Percentiles rank a stretch among this genome's conserved stretches.
phyloP scores from a whole-genome alignment of 1,284 basidiomycete species.

The Leccinum laetum region DNA sequence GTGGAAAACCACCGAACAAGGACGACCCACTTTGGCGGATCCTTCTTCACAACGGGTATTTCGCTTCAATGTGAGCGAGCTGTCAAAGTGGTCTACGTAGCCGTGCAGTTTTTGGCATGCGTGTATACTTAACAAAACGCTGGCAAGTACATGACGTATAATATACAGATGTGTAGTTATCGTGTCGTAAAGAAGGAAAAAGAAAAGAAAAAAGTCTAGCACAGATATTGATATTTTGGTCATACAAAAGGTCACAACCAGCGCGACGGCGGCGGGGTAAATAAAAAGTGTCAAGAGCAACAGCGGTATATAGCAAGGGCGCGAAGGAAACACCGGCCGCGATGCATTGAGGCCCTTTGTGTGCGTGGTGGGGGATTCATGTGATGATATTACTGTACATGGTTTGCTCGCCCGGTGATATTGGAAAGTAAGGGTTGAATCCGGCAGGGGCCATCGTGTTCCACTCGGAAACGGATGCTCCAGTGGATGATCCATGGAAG shows the following conservation, averaged over 20 bases:
- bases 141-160: conserved; percentile 35
- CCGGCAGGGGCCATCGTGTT: conserved; percentile 50
- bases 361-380: conserved; percentile 30
- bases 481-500: conserved; percentile 37
- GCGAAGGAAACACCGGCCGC: neutral
- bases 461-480: conserved; percentile 59
- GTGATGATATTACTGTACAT: conserved; percentile 56
- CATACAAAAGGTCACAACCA: conserved; percentile 33
- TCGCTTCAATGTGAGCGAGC: conserved; percentile 40
- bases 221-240: conserved; percentile 28
- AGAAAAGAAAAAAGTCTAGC: conserved; percentile 24
- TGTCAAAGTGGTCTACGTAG: conserved; percentile 21
- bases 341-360: neutral
- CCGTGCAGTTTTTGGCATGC: conserved; percentile 13
- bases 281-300: conserved; percentile 17
- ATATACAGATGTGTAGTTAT: conserved; percentile 25
- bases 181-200: conserved; percentile 12
- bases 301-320: conserved; percentile 9
- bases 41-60: conserved; percentile 50
- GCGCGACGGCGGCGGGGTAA: conserved; percentile 31
- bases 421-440: conserved; percentile 72
- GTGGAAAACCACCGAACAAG: conserved; percentile 49
- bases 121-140: conserved; percentile 7
- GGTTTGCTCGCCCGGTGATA: conserved; percentile 44
- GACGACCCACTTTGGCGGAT: conserved; percentile 38